Evolutionary conservation across 306 rosid genomes (phyloP), one percentile per base, ranked within the genome.

Genomic region (Pterocarpus santalinus): DNA sequence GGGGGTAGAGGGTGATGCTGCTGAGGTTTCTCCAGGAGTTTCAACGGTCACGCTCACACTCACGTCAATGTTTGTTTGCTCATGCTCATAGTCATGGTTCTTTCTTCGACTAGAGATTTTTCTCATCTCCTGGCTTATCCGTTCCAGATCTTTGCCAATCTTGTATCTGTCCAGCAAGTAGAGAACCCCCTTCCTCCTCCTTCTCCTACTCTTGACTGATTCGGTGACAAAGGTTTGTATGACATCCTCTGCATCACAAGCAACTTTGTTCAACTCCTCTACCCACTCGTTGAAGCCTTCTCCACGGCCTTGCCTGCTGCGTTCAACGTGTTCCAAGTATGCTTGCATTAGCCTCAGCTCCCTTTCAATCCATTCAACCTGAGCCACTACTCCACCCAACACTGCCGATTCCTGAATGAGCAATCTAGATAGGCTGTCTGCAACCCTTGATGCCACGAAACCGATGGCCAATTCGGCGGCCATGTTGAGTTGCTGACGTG

Each of bases 311-410:
- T 35, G n/a, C 1, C 16, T 33, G 2, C 17, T 5, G 22, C 46
- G 30, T 28, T 36, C 84, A 35, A 80, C 35, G 7, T 72, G 79
- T 11, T 64, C 57, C 36, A 72, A 28, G 67, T 63, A 72, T 51
- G 46, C 79, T 32, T 22, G 67, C 73, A 80, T 80, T 1, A 33
- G 58, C 49, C 78, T 52, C 84, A 80, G 39, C 64, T 80, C 84
- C 39, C 16, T 80, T 16, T 75, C 80, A 12, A 75, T 75, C 80
- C 80, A 75, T 49, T 47, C 52, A 10, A 64, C 28, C 1, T 34
- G 49, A n/a, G 38, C n/a, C 1, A 2, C 17, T 63, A 57, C 4
- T 34, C 35, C 73, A 0, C 35, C 39, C 63, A 76, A 63, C 51
- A 11, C 22, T 5, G 63, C 2, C 0, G 28, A 76, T 57, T 76